Evolutionary conservation across 495 filamentous ascomycete species (phyloP).

Genomic region (Aspergillus egyptiacus): DNA sequence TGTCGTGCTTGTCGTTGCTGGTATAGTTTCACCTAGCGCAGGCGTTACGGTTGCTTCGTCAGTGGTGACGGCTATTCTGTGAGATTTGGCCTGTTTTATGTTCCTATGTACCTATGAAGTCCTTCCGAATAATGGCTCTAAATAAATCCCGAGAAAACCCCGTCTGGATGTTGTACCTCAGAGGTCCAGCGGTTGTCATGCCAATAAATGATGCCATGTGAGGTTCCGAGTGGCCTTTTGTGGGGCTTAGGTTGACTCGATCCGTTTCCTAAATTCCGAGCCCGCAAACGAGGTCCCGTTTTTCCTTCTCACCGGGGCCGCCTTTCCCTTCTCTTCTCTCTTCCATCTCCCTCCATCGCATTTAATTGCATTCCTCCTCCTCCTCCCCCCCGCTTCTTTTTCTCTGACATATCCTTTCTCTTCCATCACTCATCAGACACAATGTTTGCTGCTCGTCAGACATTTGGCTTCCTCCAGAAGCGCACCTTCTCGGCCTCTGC

Average conservation of each 20-base stretch:
- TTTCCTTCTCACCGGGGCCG: conserved; percentile 25
- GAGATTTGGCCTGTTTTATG: background rate
- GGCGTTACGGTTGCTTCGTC: conserved; percentile 22
- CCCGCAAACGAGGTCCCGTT: conserved; percentile 2
- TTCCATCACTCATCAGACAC: conserved; percentile 26
- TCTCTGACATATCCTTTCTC: conserved; percentile 16
- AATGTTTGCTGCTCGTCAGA: conserved; percentile 74
- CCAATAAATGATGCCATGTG: conserved; percentile 1
- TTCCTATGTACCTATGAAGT: background rate
- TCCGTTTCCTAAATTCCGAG: too few species aligned
- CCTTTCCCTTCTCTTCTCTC: conserved; percentile 10
- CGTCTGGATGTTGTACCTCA: background rate
- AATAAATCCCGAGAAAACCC: background rate
- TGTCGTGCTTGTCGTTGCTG: conserved; percentile 11
- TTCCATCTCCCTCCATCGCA: conserved; percentile 9
- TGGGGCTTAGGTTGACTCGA: too few species aligned
- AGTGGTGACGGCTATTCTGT: conserved; percentile 11
- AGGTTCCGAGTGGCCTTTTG: conserved; percentile 10
- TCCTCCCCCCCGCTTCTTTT: conserved; percentile 7
- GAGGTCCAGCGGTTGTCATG: background rate
- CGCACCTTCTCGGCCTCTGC: conserved; percentile 92
- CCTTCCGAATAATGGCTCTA: too few species aligned
- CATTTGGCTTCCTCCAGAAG: conserved; percentile 69
- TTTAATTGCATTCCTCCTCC: conserved; percentile 12
- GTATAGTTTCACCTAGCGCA: conserved; percentile 29